Conservation (phyloP, 2,329 filamentous ascomycete species). For the Colletotrichum sp. region DNA sequence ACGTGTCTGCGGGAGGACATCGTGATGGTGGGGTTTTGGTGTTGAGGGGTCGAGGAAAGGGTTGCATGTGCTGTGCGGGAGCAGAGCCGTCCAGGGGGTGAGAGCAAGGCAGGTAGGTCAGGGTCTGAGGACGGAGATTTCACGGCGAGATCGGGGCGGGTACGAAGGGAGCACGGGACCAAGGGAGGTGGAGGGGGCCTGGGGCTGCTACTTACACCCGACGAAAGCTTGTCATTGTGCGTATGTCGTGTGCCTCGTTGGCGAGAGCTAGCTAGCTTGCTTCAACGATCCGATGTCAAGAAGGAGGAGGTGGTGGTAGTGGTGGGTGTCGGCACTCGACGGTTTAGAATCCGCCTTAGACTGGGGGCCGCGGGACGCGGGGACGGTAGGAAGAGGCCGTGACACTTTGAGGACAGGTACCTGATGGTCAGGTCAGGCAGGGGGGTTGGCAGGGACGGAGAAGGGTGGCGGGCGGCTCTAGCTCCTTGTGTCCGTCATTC, state of each 20-base stretch:
- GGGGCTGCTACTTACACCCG: slow-evolving; percentile 10
- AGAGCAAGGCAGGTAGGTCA: neutral
- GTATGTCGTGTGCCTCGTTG: neutral
- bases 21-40: slow-evolving; percentile 7
- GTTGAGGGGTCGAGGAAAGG: slow-evolving; percentile 2
- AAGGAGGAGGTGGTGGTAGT: neutral
- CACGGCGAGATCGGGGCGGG: neutral
- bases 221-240: slow-evolving; percentile 13
- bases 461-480: neutral
- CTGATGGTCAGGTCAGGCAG: neutral
- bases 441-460: neutral
- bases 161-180: neutral
- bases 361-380: neutral
- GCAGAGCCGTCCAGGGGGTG: neutral
- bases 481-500: neutral
- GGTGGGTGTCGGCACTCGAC: neutral
- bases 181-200: neutral
- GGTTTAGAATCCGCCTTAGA: neutral
- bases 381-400: neutral
- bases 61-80: neutral
- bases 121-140: neutral
- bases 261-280: neutral
- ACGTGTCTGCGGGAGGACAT: neutral
- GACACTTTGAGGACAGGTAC: neutral
- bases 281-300: neutral